Evolutionary conservation across 1,284 basidiomycete genomes (phyloP), one percentile per base, ranked within the genome.

Genomic region (Phylloporus gajari): DNA sequence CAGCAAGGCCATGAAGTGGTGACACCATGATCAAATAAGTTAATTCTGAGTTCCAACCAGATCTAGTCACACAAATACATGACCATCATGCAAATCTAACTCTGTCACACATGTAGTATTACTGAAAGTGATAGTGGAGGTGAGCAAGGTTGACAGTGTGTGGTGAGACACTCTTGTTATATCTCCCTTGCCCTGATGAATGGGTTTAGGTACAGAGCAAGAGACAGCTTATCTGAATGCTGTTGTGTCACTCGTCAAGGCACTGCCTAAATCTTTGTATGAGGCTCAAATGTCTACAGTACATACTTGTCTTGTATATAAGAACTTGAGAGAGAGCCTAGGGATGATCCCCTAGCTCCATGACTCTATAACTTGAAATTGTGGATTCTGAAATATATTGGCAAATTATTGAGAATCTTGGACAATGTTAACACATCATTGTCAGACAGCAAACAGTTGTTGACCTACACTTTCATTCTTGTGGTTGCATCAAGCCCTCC

Each of bases 311-410:
- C 23, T 69, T 30, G 13, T 38, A 35, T 12, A 44, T 23, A 15
- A 40, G 61, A 17, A 27, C 17, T 27, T 27, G 11, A 6, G 19
- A 63, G 40, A 30, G 17, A 13, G 30, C 60, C 32, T 59, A 74
- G 44, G 30, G n/a, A n/a, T n/a, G n/a, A n/a, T n/a, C n/a, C 27
- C 35, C 7, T 79, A 97, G 93, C 88, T 99, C 23, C n/a, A 90
- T 98, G 75, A 97, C 97, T 1, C 86, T 99, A 25, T 88, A 95
- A 3, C 89, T 99, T 12, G 89, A 93, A 53, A 85, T 98, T 2
- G 90, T 91, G 2, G 93, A 96, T 80, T 82, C 89, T 8, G 87
- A 89, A 32, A 91, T 97, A 70, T 90, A 95, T 27, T 87, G 89
- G 4, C 93, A 94, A 81, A 93, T 97, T 48, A 94, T 98, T 65